phyloP scores from a whole-genome alignment of 495 filamentous ascomycete species.

The Lasiosphaeria hispida region DNA sequence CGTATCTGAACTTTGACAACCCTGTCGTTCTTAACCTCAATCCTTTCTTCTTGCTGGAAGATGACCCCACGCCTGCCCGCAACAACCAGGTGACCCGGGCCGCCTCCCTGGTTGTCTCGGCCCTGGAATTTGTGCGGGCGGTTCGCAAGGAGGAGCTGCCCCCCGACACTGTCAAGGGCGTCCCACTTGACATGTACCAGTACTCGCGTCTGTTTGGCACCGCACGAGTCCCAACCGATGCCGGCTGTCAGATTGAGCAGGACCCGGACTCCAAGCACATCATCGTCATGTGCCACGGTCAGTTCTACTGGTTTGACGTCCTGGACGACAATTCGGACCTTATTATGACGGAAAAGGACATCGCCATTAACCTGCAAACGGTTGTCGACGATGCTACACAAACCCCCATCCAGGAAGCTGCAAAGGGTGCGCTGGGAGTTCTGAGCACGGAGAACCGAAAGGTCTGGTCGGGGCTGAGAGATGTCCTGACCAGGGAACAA shows the following conservation, averaged over 20 bases:
- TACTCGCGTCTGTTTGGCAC: conserved; percentile 96
- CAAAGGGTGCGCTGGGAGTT: conserved; percentile 89
- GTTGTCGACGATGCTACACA: conserved; percentile 87
- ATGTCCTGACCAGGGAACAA: conserved; percentile 82
- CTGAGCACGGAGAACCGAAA: conserved; percentile 96
- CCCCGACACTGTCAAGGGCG: conserved; percentile 78
- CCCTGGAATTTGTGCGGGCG: conserved; percentile 87
- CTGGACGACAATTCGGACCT: conserved; percentile 90
- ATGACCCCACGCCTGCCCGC: conserved; percentile 92
- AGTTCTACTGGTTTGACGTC: conserved; percentile 99
- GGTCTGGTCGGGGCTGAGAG: conserved; percentile 86
- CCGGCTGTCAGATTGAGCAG: conserved; percentile 94
- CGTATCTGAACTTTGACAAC: conserved; percentile 96
- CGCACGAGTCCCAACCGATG: conserved; percentile 88
- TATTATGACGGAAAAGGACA: conserved; percentile 96
- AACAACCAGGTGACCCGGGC: conserved; percentile 96
- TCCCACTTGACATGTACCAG: conserved; percentile 94
- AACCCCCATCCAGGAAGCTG: conserved; percentile 88
- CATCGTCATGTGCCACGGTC: conserved; percentile 90
- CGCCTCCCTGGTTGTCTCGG: conserved; percentile 86
- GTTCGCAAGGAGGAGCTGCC: conserved; percentile 91
- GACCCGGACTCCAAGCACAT: conserved; percentile 86
- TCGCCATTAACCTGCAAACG: conserved; percentile 86
- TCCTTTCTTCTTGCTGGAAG: conserved; percentile 95
- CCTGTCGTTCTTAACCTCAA: conserved; percentile 97